Conservation (phyloP, 768 basidiomycete species). For the Arthromyces matolae region DNA sequence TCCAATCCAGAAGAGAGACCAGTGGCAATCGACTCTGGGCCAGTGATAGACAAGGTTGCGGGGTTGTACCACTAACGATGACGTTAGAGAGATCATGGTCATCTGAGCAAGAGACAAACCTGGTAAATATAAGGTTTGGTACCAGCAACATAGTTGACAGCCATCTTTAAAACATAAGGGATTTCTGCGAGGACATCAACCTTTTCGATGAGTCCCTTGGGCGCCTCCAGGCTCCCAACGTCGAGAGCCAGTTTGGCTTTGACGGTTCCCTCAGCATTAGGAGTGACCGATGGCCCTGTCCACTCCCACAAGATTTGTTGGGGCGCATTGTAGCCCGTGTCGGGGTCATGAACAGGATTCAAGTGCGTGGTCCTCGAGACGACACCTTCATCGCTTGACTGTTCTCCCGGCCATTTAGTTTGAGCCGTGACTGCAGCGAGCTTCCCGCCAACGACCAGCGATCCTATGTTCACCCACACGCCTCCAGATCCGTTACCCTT, state of each 20-base stretch:
- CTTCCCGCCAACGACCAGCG: constrained; percentile 76
- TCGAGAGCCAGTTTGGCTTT: constrained; percentile 54
- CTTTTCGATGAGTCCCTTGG: constrained; percentile 82
- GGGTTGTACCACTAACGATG: constrained; percentile 45
- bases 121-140: constrained; percentile 95
- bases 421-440: constrained; percentile 75
- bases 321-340: constrained; percentile 81
- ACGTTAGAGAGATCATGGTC: neutral
- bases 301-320: constrained; percentile 69
- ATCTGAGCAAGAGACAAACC: constrained; percentile 39
- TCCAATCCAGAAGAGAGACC: constrained; percentile 40
- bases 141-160: constrained; percentile 89
- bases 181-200: constrained; percentile 90
- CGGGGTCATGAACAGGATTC: constrained; percentile 58
- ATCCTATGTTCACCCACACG: constrained; percentile 83
- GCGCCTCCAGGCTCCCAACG: constrained; percentile 53
- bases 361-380: constrained; percentile 67
- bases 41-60: constrained; percentile 38
- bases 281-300: constrained; percentile 64
- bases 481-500: constrained; percentile 78
- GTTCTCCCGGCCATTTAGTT: constrained; percentile 70
- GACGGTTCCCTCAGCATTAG: constrained; percentile 48
- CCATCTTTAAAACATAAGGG: constrained; percentile 40
- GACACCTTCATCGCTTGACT: constrained; percentile 39
- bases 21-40: constrained; percentile 36